Percentiles rank a stretch among this genome's conserved stretches.
These are phyloP conservation scores for Colletotrichum falcatum DNA, from an alignment of 2,329 filamentous ascomycete species.

Conservation along the genomic window DNA sequence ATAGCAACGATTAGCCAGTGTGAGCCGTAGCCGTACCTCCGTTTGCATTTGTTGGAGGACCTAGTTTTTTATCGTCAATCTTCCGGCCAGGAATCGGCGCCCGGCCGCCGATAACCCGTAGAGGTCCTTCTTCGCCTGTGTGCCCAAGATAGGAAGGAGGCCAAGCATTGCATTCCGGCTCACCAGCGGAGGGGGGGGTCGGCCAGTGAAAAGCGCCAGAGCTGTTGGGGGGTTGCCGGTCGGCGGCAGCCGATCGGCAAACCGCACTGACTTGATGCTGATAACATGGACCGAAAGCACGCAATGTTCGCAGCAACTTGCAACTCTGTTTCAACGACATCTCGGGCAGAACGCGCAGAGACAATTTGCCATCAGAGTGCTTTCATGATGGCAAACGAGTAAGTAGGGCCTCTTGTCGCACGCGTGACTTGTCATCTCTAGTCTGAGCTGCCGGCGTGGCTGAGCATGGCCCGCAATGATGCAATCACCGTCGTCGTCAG, in stretches of 20 bases:
- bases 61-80: conserved; percentile 16
- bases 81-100: conserved; percentile 29
- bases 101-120: conserved; percentile 36
- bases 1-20: background rate
- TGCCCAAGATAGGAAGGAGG: conserved; percentile 35
- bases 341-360: conserved; percentile 28
- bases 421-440: background rate
- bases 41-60: background rate
- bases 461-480: conserved; percentile 35
- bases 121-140: conserved; percentile 21
- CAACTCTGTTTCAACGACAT: conserved; percentile 39
- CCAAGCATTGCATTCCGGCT: conserved; percentile 1
- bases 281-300: conserved; percentile 39
- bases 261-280: conserved; percentile 33
- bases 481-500: conserved; percentile 32
- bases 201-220: background rate
- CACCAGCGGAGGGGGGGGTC: background rate
- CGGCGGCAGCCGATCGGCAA: conserved; percentile 39
- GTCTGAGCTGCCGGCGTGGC: conserved; percentile 33
- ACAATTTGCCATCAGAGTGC: conserved; percentile 13
- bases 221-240: conserved; percentile 6
- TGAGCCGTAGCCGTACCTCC: conserved; percentile 2
- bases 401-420: conserved; percentile 7
- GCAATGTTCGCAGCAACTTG: conserved; percentile 26
- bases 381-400: conserved; percentile 36